Evolutionary conservation across 495 filamentous ascomycete genomes (phyloP), one percentile per base, ranked within the genome.

Genomic region (Xylaria curta): DNA sequence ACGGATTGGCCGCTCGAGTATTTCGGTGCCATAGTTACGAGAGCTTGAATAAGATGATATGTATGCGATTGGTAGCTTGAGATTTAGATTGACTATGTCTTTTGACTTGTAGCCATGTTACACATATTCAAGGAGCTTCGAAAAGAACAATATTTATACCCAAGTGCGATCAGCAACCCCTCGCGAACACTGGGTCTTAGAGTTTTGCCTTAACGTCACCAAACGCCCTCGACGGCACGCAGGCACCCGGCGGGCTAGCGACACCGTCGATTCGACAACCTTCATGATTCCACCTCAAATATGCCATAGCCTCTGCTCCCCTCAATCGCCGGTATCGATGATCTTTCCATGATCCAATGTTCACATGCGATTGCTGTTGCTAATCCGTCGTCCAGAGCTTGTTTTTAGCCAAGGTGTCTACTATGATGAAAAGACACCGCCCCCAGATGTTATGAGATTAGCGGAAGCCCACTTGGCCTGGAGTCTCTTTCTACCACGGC

Each of bases 1-100:
- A 83, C 81, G 38, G 72, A 59, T 24, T 83, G 71, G 33, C 81
- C 81, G 10, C n/a, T 53, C 31, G 65, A 70, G 73, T 76, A 80
- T 47, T 72, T 74, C 0, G 75, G 69, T 69, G 66, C 72, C 72
- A 73, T 73, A 24, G 10, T 71, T 0, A 47, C 24, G 21, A 17
- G 31, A 53, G 24, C 10, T 33, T 70, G 59, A 42, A 46, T 17
- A 54, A 28, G 17, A 26, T 17, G 28, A 24, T 62, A n/a, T 44
- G 17, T 31, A 26, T 61, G 8, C 1, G 12, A 31, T 9, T 47
- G 17, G 5, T 40, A 28, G 4, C 1, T 40, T 24, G 6, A 6
- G 10, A 53, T 19, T 26, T 6, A 15, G 53, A 7, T 40, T 56
- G 47, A 49, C 2, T 9, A 33, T 38, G 38, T 15, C 24, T 56